These are phyloP conservation scores for Leavenworthia alabamica DNA, from an alignment of 345 rosid species.

Conservation along the genomic window DNA sequence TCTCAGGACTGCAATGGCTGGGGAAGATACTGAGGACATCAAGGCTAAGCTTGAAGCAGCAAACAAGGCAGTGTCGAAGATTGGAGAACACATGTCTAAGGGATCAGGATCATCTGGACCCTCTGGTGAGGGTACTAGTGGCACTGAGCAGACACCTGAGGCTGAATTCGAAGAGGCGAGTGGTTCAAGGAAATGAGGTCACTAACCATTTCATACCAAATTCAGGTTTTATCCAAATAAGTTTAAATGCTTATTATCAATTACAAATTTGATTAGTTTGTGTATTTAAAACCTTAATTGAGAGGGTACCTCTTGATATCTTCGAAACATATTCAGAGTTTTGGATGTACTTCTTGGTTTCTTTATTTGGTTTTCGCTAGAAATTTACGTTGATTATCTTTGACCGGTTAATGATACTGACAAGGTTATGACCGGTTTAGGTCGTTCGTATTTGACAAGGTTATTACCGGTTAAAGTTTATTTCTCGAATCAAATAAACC, in stretches of 20 bases:
- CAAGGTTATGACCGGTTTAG: background rate
- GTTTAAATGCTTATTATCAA: slow-evolving; percentile 9
- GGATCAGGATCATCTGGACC: slow-evolving; percentile 31
- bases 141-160: slow-evolving; percentile 44
- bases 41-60: slow-evolving; percentile 50
- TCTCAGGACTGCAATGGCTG: slow-evolving; percentile 37
- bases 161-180: slow-evolving; percentile 52
- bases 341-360: slow-evolving; percentile 10
- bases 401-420: background rate
- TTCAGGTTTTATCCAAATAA: slow-evolving; percentile 19
- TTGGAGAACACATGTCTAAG: slow-evolving; percentile 48
- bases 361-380: slow-evolving; percentile 5
- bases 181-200: slow-evolving; percentile 31
- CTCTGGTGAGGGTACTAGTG: slow-evolving; percentile 27
- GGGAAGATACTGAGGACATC: slow-evolving; percentile 42
- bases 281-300: slow-evolving; percentile 5
- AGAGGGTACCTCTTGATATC: slow-evolving; percentile 2
- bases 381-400: background rate
- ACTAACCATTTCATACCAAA: background rate
- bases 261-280: slow-evolving; percentile 23
- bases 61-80: slow-evolving; percentile 53
- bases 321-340: slow-evolving; percentile 3
- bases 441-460: background rate
- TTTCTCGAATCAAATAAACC: background rate
- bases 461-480: background rate